phyloP scores from a whole-genome alignment of 768 basidiomycete genomes.

The Boletus patriciae region DNA sequence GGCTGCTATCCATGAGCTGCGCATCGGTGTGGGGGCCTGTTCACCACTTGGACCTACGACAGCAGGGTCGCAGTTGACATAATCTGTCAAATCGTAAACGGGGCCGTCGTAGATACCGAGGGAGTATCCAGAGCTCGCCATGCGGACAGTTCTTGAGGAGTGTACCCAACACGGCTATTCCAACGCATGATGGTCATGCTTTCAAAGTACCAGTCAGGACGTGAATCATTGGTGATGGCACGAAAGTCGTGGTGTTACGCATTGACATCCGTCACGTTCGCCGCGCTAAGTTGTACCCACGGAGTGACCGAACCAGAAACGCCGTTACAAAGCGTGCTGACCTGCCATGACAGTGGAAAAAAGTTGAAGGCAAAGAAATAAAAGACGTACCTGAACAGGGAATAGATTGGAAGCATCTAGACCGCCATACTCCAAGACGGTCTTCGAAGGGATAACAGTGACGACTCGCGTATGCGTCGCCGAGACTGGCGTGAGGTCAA shows the following conservation, averaged over 20 bases:
- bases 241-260: constrained; percentile 95
- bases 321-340: constrained; percentile 33
- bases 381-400: too few species aligned
- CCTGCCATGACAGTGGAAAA: too few species aligned
- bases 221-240: constrained; percentile 80
- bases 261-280: constrained; percentile 50
- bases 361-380: too few species aligned
- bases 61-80: constrained; percentile 69
- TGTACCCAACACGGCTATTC: constrained; percentile 75
- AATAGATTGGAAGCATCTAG: too few species aligned
- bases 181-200: constrained; percentile 90
- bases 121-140: constrained; percentile 59
- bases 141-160: constrained; percentile 67
- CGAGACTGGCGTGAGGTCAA: too few species aligned
- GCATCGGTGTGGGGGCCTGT: constrained; percentile 43
- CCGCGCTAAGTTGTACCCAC: too few species aligned
- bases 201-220: constrained; percentile 91
- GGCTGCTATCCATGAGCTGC: constrained; percentile 67
- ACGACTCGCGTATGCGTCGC: too few species aligned
- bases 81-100: constrained; percentile 85
- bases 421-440: too few species aligned
- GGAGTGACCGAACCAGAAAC: constrained; percentile 30
- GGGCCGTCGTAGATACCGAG: constrained; percentile 83
- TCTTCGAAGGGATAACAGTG: too few species aligned
- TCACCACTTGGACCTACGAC: constrained; percentile 45